Conservation (phyloP, 2,329 filamentous ascomycete genomes). For the Fusarium nodosum region DNA sequence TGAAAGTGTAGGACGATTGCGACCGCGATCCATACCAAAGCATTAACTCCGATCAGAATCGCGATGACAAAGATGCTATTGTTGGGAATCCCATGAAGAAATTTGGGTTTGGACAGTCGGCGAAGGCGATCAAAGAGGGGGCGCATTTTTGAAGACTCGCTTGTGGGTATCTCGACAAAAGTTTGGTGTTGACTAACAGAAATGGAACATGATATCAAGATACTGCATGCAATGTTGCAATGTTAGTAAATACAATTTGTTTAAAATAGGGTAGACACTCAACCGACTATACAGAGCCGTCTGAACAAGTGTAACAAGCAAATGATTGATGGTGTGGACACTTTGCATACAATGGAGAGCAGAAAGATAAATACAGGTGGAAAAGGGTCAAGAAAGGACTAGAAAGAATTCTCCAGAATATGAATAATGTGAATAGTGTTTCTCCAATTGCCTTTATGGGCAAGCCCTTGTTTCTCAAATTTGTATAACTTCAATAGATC, state of each 20-base stretch:
- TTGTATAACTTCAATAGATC: too few species aligned
- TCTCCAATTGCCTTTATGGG: too few species aligned
- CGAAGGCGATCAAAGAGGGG: slow-evolving; percentile 36
- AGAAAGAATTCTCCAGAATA: neutral
- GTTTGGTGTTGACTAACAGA: neutral
- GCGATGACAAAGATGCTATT: slow-evolving; percentile 64
- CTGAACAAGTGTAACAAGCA: neutral
- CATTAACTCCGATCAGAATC: slow-evolving; percentile 65
- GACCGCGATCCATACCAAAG: slow-evolving; percentile 66
- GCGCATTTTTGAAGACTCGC: slow-evolving; percentile 28
- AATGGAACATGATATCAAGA: rapidly evolving
- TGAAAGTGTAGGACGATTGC: slow-evolving; percentile 67
- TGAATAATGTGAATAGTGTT: neutral
- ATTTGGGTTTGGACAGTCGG: slow-evolving; percentile 47
- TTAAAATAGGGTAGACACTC: neutral
- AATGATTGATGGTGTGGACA: neutral
- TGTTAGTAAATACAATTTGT: neutral
- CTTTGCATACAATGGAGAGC: rapidly evolving
- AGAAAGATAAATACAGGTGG: neutral
- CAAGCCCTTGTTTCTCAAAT: too few species aligned
- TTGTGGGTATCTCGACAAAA: neutral
- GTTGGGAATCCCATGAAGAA: slow-evolving; percentile 52
- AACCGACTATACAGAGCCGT: neutral
- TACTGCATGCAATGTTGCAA: neutral
- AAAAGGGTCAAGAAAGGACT: neutral